Evolutionary conservation across 306 rosid species (phyloP).

Genomic region (Pyrus bretschneideri): DNA sequence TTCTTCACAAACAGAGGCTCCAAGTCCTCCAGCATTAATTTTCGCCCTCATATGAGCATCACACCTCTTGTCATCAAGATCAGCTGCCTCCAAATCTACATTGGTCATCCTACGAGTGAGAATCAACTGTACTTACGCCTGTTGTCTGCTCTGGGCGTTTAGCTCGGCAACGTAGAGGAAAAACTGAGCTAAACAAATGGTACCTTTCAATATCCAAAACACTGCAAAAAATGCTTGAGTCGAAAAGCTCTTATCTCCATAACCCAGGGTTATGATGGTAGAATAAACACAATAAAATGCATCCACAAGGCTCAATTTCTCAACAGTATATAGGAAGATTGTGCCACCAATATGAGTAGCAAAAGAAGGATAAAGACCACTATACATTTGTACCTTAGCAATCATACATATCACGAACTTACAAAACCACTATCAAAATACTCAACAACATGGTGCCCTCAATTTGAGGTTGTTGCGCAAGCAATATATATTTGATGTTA

Average conservation of each 20-base stretch:
- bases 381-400: constrained; percentile 29
- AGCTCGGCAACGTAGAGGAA: constrained; percentile 78
- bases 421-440: not conserved
- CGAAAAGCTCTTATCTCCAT: constrained; percentile 80
- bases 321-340: constrained; percentile 21
- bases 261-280: constrained; percentile 42
- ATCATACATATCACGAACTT: not conserved
- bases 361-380: constrained; percentile 26
- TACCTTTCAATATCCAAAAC: constrained; percentile 67
- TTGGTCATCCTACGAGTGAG: constrained; percentile 48
- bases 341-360: constrained; percentile 33
- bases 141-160: constrained; percentile 52
- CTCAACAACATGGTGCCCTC: not conserved
- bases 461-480: constrained; percentile 50
- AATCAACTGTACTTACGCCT: constrained; percentile 47
- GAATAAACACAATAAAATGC: constrained; percentile 51
- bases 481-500: constrained; percentile 44
- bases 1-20: constrained; percentile 80
- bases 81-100: constrained; percentile 75
- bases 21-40: constrained; percentile 7
- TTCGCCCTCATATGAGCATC: no score
- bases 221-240: constrained; percentile 59
- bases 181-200: constrained; percentile 64
- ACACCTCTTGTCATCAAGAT: constrained; percentile 32
- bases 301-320: constrained; percentile 33